phyloP scores from a whole-genome alignment of 441 rosid species.

The Aleurites moluccanus region DNA sequence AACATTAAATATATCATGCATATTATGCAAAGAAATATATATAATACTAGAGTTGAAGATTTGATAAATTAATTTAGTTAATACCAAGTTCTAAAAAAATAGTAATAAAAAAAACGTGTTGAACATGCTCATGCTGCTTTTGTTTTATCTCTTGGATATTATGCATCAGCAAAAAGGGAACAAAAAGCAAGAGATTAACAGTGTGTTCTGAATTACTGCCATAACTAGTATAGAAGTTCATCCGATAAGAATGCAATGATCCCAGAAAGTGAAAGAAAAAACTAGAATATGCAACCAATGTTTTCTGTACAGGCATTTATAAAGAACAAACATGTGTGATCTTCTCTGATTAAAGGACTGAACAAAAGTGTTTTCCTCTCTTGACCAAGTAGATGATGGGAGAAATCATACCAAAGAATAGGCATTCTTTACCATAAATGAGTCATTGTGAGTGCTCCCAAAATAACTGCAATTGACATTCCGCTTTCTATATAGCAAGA shows the following conservation, averaged over 20 bases:
- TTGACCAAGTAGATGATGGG: neutral
- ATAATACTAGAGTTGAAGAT: neutral
- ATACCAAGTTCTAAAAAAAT: neutral
- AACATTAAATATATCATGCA: neutral
- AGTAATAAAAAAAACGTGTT: neutral
- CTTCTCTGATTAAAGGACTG: neutral
- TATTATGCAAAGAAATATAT: neutral
- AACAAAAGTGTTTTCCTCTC: neutral
- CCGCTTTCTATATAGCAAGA: too few relatives aligned
- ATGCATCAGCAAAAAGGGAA: slow-evolving; percentile 1
- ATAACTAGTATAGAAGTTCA: neutral
- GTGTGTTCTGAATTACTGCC: too few relatives aligned
- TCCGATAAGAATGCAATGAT: neutral
- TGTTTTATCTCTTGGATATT: neutral
- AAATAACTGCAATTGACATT: too few relatives aligned
- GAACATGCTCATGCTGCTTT: neutral
- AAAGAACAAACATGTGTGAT: neutral
- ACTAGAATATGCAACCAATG: neutral
- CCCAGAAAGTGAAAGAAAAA: neutral
- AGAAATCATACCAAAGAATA: neutral
- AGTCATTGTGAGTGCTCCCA: neutral
- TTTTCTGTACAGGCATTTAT: neutral
- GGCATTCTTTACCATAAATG: neutral
- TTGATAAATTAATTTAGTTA: neutral
- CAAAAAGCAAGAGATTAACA: neutral